Conservation (phyloP, 495 filamentous ascomycete species). For the Hypoxylon lenormandii region DNA sequence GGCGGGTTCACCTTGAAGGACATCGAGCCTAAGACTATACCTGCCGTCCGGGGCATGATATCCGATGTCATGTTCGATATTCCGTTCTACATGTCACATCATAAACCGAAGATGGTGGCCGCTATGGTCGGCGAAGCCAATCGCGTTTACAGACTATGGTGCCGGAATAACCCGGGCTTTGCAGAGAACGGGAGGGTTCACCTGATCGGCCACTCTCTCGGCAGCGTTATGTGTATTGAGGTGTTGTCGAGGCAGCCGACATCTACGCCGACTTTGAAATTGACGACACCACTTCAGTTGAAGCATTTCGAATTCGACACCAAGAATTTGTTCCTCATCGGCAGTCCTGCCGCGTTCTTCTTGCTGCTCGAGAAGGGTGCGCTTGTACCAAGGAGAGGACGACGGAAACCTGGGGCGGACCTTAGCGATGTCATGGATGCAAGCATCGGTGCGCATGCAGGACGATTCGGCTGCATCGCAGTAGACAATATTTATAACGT, state of each 20-base stretch:
- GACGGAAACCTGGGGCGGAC: slow-evolving; percentile 78
- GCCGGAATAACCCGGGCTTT: slow-evolving; percentile 88
- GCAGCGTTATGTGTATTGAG: slow-evolving; percentile 92
- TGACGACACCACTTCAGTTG: slow-evolving; percentile 60
- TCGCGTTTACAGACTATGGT: slow-evolving; percentile 92
- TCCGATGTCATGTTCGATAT: slow-evolving; percentile 98
- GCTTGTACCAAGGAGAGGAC: slow-evolving; percentile 80
- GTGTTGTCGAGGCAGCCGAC: slow-evolving; percentile 90
- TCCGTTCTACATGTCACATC: slow-evolving; percentile 94
- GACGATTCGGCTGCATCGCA: slow-evolving; percentile 86
- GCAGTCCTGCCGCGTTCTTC: slow-evolving; percentile 95
- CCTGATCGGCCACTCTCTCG: slow-evolving; percentile 90
- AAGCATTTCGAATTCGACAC: slow-evolving; percentile 90
- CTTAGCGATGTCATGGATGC: slow-evolving; percentile 67
- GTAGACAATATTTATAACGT: slow-evolving; percentile 98
- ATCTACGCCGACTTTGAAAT: slow-evolving; percentile 64
- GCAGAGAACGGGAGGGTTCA: slow-evolving; percentile 84
- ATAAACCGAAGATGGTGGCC: slow-evolving; percentile 92
- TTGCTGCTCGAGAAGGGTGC: slow-evolving; percentile 84
- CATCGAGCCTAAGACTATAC: slow-evolving; percentile 90
- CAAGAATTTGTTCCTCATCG: slow-evolving; percentile 85
- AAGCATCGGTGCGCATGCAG: slow-evolving; percentile 78
- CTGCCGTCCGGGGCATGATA: slow-evolving; percentile 87
- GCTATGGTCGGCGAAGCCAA: slow-evolving; percentile 94
- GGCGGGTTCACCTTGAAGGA: slow-evolving; percentile 84